Conservation (phyloP, 495 filamentous ascomycete species). For the Hamigera avellanea region DNA sequence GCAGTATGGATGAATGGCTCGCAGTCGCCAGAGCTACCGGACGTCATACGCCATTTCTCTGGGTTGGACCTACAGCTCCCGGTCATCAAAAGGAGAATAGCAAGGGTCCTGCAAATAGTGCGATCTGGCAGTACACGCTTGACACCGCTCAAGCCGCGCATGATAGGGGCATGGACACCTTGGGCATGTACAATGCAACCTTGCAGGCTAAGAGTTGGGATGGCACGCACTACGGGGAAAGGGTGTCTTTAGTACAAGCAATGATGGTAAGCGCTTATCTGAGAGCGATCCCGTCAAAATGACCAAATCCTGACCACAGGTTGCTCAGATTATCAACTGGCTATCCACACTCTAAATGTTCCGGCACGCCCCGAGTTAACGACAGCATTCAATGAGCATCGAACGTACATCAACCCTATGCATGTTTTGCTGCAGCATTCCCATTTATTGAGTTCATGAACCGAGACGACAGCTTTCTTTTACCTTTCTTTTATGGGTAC, state of each 20-base stretch:
- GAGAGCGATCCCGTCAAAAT: no score
- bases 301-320: no score
- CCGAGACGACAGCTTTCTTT: no score
- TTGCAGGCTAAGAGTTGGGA: conserved; percentile 32
- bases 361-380: neutral
- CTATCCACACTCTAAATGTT: conserved; percentile 18
- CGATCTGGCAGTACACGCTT: conserved; percentile 29
- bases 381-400: no score
- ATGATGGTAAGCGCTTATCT: conserved; percentile 32
- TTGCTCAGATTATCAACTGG: conserved; percentile 31
- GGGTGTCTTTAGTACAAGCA: conserved; percentile 33
- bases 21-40: conserved; percentile 20
- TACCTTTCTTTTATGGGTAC: no score
- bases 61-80: conserved; percentile 36
- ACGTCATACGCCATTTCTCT: conserved; percentile 34
- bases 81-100: conserved; percentile 25
- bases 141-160: conserved; percentile 25
- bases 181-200: conserved; percentile 39
- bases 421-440: no score
- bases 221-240: conserved; percentile 31
- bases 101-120: conserved; percentile 25
- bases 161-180: conserved; percentile 24
- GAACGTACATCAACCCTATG: no score
- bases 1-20: conserved; percentile 36
- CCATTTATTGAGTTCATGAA: no score